phyloP scores from a whole-genome alignment of 2,329 filamentous ascomycete species.

The Didymella pinodella region DNA sequence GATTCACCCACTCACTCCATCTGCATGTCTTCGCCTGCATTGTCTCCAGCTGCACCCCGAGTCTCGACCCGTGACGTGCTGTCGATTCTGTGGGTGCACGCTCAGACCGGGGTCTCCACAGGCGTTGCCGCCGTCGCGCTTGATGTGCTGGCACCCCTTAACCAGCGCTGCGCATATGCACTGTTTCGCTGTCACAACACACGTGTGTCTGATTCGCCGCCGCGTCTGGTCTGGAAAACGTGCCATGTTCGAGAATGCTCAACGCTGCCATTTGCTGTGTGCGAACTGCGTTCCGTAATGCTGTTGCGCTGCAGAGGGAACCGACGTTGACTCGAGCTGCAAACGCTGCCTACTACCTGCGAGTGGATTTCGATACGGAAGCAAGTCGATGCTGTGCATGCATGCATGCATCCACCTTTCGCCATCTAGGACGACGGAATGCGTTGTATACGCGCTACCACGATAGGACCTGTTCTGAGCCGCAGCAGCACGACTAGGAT shows the following conservation, averaged over 20 bases:
- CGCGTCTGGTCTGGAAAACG: background rate
- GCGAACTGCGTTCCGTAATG: background rate
- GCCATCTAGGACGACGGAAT: slow-evolving; percentile 8
- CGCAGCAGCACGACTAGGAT: slow-evolving; percentile 1
- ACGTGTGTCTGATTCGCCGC: background rate
- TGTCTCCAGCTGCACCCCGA: background rate
- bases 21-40: too few species aligned
- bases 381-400: background rate
- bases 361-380: background rate
- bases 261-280: background rate
- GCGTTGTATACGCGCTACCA: slow-evolving; percentile 15
- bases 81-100: slow-evolving; percentile 25
- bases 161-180: slow-evolving; percentile 39
- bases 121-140: slow-evolving; percentile 17
- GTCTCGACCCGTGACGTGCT: slow-evolving; percentile 19
- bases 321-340: background rate
- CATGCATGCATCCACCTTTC: background rate
- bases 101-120: slow-evolving; percentile 9
- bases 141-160: slow-evolving; percentile 44
- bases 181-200: slow-evolving; percentile 37
- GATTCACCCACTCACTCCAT: too few species aligned
- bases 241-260: background rate
- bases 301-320: background rate
- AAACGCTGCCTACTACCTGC: too few species aligned
- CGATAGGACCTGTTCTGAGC: slow-evolving; percentile 4